Base-by-base conservation (phyloP, 768 basidiomycete species). In the Leccinum aurantiacum region DNA sequence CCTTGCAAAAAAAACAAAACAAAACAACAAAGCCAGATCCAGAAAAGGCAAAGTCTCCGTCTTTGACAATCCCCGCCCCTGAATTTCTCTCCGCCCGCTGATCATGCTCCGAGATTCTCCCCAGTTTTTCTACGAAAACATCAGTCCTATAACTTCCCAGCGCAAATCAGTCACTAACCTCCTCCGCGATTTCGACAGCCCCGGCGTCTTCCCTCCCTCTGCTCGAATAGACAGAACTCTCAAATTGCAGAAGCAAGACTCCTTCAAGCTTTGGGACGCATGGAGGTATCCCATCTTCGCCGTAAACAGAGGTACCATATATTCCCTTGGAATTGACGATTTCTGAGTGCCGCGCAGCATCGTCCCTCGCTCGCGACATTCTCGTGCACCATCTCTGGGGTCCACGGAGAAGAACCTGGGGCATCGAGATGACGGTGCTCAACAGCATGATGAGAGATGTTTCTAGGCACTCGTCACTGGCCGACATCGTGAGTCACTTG, bases 361-460 rank as follows among this genome's bases (percentile, higher is more conserved):
- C 74, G 24, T 64, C 66, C 27, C 67, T 86, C 6, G 84, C 87
- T 4, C 76, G 80, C 13, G 94, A 92, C 56, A 80, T 97, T 25
- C 73, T 96, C 51, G 78, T 82, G 7, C 90, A 97, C 71, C 84
- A 88, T 62, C 76, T 98, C 44, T 89, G 86, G 79, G 96, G 96
- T 3, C 95, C 96, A 1, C 86, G 89, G 47, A 86, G 87, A 69
- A 90, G 90, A 70, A 87, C 89, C 6, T 99, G 96, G 96, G 93
- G 95, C 1, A 87, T 95, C 56, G 90, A 92, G 75, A 93, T 98
- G 91, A 95, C 95, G 3, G 81, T 96, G 31, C 83, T 93, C 14
- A 84, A 84, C n/a, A 86, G 84, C 59, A 81, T 96, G 67, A 90
- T 95, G 81, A 86, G 95, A 56, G 91, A 93, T 44, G 85, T 90